phyloP scores from a whole-genome alignment of 768 basidiomycete genomes.

The Boletus sp. region DNA sequence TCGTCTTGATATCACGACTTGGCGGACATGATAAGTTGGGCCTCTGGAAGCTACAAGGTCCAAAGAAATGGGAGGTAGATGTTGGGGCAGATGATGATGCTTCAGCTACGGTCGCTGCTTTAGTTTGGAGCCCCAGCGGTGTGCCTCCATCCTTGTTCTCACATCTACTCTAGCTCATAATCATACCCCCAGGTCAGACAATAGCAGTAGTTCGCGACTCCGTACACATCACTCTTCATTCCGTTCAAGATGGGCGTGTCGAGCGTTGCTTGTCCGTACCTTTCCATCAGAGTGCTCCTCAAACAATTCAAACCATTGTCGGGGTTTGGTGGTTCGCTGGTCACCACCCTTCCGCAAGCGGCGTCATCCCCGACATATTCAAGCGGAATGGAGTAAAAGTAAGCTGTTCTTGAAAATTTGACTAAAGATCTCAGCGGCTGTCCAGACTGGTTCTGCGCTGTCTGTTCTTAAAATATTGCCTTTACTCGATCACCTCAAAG shows the following conservation, averaged over 20 bases:
- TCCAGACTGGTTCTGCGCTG: slow-evolving; percentile 73
- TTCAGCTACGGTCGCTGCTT: slow-evolving; percentile 47
- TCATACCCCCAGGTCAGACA: slow-evolving; percentile 48
- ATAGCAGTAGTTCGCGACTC: slow-evolving; percentile 73
- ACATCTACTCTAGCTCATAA: slow-evolving; percentile 1
- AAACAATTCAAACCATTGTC: slow-evolving; percentile 33
- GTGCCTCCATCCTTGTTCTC: slow-evolving; percentile 15
- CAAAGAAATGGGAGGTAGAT: slow-evolving; percentile 80
- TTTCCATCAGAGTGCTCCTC: slow-evolving; percentile 9
- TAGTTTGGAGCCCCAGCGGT: slow-evolving; percentile 88
- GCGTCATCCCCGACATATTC: slow-evolving; percentile 72
- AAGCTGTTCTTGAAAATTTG: slow-evolving; percentile 20
- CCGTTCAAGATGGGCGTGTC: slow-evolving; percentile 70
- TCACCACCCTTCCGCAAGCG: slow-evolving; percentile 36
- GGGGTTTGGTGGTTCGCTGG: slow-evolving; percentile 76
- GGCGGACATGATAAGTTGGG: slow-evolving; percentile 68
- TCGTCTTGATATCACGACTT: slow-evolving; percentile 62
- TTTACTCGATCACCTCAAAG: slow-evolving; percentile 65
- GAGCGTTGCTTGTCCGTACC: slow-evolving; percentile 45
- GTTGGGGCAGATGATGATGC: slow-evolving; percentile 47
- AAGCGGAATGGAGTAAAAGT: slow-evolving; percentile 64
- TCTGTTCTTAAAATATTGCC: slow-evolving; percentile 68
- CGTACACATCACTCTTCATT: slow-evolving; percentile 65
- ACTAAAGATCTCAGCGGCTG: slow-evolving; percentile 6
- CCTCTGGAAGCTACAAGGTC: slow-evolving; percentile 78